Evolutionary conservation across 176 grass and related monocot genomes (phyloP).

Genomic region (Carex cristatella): DNA sequence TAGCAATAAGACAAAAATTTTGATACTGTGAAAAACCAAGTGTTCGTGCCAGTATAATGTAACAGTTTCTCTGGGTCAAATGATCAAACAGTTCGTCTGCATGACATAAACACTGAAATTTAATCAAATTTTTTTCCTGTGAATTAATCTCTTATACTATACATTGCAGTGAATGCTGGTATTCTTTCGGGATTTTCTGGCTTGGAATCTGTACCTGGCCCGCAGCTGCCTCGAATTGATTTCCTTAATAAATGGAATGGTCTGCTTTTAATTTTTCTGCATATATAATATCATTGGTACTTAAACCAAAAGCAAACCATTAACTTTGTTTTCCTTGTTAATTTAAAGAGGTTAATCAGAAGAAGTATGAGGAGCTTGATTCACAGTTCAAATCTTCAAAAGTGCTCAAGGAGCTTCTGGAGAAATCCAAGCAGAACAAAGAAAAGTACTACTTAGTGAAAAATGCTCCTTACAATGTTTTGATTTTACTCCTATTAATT

Average conservation of each 20-base stretch:
- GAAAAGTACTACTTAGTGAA: constrained; percentile 32
- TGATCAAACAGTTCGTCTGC: not conserved
- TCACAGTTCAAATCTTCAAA: constrained; percentile 67
- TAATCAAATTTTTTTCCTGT: not conserved
- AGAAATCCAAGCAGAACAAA: constrained; percentile 89
- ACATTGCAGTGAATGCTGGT: constrained; percentile 73
- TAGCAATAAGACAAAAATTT: not conserved
- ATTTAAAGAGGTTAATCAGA: constrained; percentile 69
- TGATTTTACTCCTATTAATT: too few species aligned
- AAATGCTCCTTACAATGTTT: too few species aligned
- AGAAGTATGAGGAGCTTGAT: constrained; percentile 81
- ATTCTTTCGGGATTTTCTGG: constrained; percentile 82
- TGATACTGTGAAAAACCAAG: not conserved
- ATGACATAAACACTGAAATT: not conserved
- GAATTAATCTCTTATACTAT: not conserved
- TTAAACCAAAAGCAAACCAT: not conserved
- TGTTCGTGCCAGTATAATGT: not conserved
- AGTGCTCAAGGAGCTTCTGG: constrained; percentile 78
- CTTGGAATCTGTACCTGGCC: constrained; percentile 68
- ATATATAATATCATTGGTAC: constrained; percentile 3
- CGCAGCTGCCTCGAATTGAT: constrained; percentile 65
- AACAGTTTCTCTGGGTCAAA: not conserved
- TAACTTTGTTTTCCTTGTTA: not conserved
- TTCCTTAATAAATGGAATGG: constrained; percentile 92
- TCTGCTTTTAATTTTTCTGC: constrained; percentile 7